These are phyloP conservation scores for Colletotrichum cereale DNA, from an alignment of 2,329 filamentous ascomycete species.

Conservation along the genomic window DNA sequence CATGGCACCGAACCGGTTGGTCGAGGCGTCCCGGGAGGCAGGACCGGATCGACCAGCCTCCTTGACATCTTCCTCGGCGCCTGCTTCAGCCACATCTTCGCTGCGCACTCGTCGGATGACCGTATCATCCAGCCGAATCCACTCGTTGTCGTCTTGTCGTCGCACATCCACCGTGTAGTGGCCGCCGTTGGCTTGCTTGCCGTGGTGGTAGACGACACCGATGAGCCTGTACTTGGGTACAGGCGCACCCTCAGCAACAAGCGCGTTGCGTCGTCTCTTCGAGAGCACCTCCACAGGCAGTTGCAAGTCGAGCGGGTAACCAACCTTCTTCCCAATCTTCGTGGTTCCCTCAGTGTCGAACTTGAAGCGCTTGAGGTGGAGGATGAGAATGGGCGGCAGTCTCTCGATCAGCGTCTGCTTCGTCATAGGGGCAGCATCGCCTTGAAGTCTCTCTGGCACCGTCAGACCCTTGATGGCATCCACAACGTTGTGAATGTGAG, in stretches of 20 bases:
- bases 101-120: slow-evolving; percentile 85
- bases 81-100: slow-evolving; percentile 90
- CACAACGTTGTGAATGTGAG: slow-evolving; percentile 88
- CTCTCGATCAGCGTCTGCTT: slow-evolving; percentile 97
- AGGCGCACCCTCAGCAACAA: slow-evolving; percentile 73
- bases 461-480: slow-evolving; percentile 91
- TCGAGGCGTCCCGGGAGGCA: slow-evolving; percentile 54
- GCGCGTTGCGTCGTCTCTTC: slow-evolving; percentile 75
- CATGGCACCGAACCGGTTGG: slow-evolving; percentile 81
- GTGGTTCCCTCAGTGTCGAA: slow-evolving; percentile 92
- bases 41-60: slow-evolving; percentile 74
- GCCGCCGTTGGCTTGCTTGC: slow-evolving; percentile 94
- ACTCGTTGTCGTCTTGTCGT: slow-evolving; percentile 93
- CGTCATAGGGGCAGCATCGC: slow-evolving; percentile 79
- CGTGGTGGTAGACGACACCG: slow-evolving; percentile 96
- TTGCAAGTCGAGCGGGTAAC: slow-evolving; percentile 93
- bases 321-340: slow-evolving; percentile 99
- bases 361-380: slow-evolving; percentile 97
- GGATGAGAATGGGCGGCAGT: slow-evolving; percentile 89
- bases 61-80: slow-evolving; percentile 82
- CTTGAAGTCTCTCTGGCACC: slow-evolving; percentile 84
- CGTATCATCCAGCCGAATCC: slow-evolving; percentile 97
- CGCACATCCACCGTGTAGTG: slow-evolving; percentile 99
- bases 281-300: slow-evolving; percentile 92
- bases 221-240: slow-evolving; percentile 88